Evolutionary conservation across 352 stramenopile species (phyloP), one percentile per base, ranked within the genome.

Genomic region (Pythium myriotylum): DNA sequence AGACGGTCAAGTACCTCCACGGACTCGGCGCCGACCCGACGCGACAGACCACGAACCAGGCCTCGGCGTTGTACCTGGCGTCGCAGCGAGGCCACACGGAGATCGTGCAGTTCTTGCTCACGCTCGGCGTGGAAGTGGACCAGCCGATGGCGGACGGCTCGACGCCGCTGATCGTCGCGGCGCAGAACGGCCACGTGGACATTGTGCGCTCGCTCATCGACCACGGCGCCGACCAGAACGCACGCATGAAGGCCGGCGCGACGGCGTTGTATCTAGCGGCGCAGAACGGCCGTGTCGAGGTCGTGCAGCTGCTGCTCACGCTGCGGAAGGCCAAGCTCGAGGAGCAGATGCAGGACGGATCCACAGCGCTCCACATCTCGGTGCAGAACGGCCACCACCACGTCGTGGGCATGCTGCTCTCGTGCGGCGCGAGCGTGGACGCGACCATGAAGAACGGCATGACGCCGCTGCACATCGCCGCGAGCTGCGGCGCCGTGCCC

Each of bases 331-430:
- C 42, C n/a, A 33, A 65, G 17, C 22, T 61, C 37, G 65, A 67
- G 14, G 22, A 24, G 29, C 48, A 52, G 14, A 67, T 72, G 65
- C 39, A 56, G 53, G 54, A 69, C 52, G 66, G 59, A 54, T 65
- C 64, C 19, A 73, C 66, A 35, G 43, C 66, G 39, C 57, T 73
- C 16, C 66, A 73, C 53, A 69, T 69, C 22, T 74, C 85, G 10
- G 85, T 87, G 63, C 72, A 86, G 47, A 84, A 86, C 52, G 79
- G 79, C 37, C 80, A 92, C 70, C 76, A 73, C 35, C 58, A 89
- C 20, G 69, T 89, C 17, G 77, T 91, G 24, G 67, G 83, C 63
- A 57, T 88, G 33, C 68, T 94, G 42, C 72, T 90, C 13, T 64
- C 81, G 20, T 77, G 72, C 43, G 79, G 77, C 9, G 81, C 83